phyloP scores from a whole-genome alignment of 2,329 filamentous ascomycete genomes.

The Ophiobolus disseminans region DNA sequence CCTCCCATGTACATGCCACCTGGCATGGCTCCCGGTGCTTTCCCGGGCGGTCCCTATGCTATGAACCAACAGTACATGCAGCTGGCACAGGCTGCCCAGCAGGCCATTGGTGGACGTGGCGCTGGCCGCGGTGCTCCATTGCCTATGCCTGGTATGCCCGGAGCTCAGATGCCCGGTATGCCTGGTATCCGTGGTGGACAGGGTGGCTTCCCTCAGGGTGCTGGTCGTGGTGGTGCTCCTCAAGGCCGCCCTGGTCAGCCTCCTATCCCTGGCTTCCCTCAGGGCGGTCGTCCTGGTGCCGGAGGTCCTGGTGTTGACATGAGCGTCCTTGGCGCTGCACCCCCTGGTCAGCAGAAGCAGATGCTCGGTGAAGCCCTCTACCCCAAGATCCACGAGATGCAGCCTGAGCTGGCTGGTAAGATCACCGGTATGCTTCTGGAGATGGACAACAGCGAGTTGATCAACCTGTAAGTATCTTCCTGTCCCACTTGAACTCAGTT shows the following conservation, averaged over 20 bases:
- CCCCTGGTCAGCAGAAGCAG: slow-evolving; percentile 90
- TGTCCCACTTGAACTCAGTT: background rate
- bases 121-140: slow-evolving; percentile 66
- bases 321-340: slow-evolving; percentile 59
- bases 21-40: slow-evolving; percentile 67
- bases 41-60: slow-evolving; percentile 69
- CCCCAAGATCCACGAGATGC: slow-evolving; percentile 95
- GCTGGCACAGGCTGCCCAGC: slow-evolving; percentile 74
- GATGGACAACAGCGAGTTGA: slow-evolving; percentile 96
- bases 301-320: slow-evolving; percentile 55
- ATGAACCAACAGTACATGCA: slow-evolving; percentile 81
- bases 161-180: slow-evolving; percentile 67
- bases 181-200: slow-evolving; percentile 53
- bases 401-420: slow-evolving; percentile 96
- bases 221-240: slow-evolving; percentile 40
- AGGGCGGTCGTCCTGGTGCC: slow-evolving; percentile 34
- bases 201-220: slow-evolving; percentile 45
- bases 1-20: slow-evolving; percentile 83
- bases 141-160: slow-evolving; percentile 73
- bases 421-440: slow-evolving; percentile 99
- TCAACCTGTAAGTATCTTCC: slow-evolving; percentile 83
- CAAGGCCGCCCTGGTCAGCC: slow-evolving; percentile 43
- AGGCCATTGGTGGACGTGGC: slow-evolving; percentile 63
- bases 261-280: slow-evolving; percentile 42
- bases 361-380: slow-evolving; percentile 97